These are phyloP conservation scores for Gautieria morchelliformis DNA, from an alignment of 768 basidiomycete genomes.

Conservation along the genomic window DNA sequence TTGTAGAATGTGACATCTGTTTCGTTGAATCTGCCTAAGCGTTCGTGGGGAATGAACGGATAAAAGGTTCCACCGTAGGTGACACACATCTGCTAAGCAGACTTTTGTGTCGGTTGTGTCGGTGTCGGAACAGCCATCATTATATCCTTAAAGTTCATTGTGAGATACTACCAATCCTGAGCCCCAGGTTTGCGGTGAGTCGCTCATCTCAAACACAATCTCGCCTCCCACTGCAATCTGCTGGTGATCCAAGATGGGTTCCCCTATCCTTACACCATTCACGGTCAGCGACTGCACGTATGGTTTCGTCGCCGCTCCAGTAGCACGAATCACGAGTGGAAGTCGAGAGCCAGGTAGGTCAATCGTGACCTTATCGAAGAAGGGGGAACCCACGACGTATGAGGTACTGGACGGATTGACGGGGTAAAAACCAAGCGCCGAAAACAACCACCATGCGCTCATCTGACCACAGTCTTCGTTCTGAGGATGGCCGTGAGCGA, in stretches of 20 bases:
- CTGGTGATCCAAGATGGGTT: conserved; percentile 50
- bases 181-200: conserved; percentile 36
- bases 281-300: conserved; percentile 54
- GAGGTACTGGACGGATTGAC: conserved; percentile 71
- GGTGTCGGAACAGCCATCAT: too few species aligned
- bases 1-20: too few species aligned
- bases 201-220: conserved; percentile 59
- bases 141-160: background rate
- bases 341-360: conserved; percentile 34
- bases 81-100: too few species aligned
- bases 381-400: conserved; percentile 68
- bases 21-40: too few species aligned
- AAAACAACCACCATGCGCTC: conserved; percentile 85
- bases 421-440: conserved; percentile 75
- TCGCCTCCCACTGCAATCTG: conserved; percentile 49
- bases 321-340: conserved; percentile 42
- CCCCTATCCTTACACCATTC: conserved; percentile 35
- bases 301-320: conserved; percentile 46
- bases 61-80: too few species aligned
- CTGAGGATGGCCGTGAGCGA: conserved; percentile 22
- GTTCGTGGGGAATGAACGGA: too few species aligned
- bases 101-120: too few species aligned
- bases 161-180: conserved; percentile 10
- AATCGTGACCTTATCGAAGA: conserved; percentile 46
- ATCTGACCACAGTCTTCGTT: conserved; percentile 90